Evolutionary conservation across 2,329 filamentous ascomycete genomes (phyloP).

Genomic region (Thielaviopsis populi): DNA sequence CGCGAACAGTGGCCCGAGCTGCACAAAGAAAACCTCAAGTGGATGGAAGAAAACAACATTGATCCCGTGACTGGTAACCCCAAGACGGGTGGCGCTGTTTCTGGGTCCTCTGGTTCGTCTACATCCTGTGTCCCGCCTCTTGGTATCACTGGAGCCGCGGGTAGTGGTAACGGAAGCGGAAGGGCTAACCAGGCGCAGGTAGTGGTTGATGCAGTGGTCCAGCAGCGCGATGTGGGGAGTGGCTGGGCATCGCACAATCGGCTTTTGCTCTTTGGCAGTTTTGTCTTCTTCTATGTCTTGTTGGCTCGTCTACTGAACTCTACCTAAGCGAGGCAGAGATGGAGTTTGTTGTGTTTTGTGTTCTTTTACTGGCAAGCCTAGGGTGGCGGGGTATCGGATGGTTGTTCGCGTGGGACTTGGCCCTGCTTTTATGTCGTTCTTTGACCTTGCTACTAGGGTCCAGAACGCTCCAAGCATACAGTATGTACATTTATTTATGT

Average conservation of each 20-base stretch:
- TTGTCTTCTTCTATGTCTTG: conserved; percentile 70
- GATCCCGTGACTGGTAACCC: conserved; percentile 61
- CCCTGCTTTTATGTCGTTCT: not conserved
- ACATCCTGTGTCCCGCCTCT: conserved; percentile 38
- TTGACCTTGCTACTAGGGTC: not conserved
- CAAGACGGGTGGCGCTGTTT: conserved; percentile 22
- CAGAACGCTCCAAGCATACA: too few species aligned
- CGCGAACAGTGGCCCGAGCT: conserved; percentile 76
- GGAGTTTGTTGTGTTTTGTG: not conserved
- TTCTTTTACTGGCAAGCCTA: not conserved
- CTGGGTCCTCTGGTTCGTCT: conserved; percentile 23
- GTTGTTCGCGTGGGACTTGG: not conserved
- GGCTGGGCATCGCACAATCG: conserved; percentile 74
- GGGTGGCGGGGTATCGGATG: not conserved
- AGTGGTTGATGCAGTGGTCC: conserved; percentile 62
- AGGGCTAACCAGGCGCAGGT: conserved; percentile 39
- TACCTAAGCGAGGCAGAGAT: not conserved
- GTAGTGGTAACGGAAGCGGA: conserved; percentile 22
- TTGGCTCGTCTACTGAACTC: conserved; percentile 51
- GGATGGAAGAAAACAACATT: conserved; percentile 73
- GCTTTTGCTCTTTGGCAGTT: conserved; percentile 51
- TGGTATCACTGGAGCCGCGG: conserved; percentile 45
- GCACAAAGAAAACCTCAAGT: conserved; percentile 78
- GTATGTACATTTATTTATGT: too few species aligned
- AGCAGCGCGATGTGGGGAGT: conserved; percentile 63